Evolutionary conservation across 2,329 filamentous ascomycete genomes (phyloP), one percentile per base, ranked within the genome.

Genomic region (Sclerotinia borealis): DNA sequence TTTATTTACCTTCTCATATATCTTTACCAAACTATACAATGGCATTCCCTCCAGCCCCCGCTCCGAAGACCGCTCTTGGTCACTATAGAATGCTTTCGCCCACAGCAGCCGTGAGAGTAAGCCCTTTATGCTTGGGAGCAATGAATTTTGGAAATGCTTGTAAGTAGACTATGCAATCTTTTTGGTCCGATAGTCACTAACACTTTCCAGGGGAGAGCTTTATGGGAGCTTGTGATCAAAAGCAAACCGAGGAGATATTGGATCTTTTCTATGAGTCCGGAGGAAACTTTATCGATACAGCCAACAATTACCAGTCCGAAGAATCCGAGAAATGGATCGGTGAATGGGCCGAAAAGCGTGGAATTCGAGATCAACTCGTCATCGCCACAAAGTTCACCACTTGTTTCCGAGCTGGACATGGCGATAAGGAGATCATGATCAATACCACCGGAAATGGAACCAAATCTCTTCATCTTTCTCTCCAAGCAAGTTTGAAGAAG

Each of bases 261-360:
- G 85, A 88, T 67, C 79, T 78, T 63, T 88, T 80, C 74, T 79
- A 77, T 59, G 77, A 78, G 19, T 76, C 79, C 0, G 86, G 86
- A 4, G 86, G 87, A 17, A 89, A 89, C 75, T 88, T 89, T 73
- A 86, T 89, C 71, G 87, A 90, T 73, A 88, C 85, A 19, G 65
- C 86, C 64, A 88, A 85, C 76, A 87, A 86, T 73, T 91, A 91
- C 75, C 87, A 72, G 45, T 68, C 80, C 64, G 83, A 82, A 59
- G 75, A 87, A 69, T 85, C 83, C 0, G 88, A 91, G 74, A 74
- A 71, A 59, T 88, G 87, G 83, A 77, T 91, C 63, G 88, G 88
- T 41, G 85, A 88, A 68, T 91, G 88, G 87, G 87, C 89, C 84
- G 79, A 80, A 69, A 80, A 81, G 65, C 81, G 85, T 11, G 79